These are phyloP conservation scores for Xylaria grammica DNA, from an alignment of 495 filamentous ascomycete species.

Conservation along the genomic window DNA sequence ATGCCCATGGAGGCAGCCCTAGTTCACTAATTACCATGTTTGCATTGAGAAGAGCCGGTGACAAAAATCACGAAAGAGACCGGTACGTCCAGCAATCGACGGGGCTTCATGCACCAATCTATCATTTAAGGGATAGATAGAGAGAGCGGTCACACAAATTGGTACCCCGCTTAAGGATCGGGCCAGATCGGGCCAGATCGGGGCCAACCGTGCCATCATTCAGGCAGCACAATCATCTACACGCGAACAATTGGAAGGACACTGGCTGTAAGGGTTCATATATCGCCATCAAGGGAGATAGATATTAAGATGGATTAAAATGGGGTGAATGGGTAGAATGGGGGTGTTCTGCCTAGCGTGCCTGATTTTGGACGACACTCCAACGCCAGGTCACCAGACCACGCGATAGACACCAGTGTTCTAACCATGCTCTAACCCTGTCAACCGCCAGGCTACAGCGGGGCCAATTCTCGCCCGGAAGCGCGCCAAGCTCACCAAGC, in stretches of 20 bases:
- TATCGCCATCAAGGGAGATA: background rate
- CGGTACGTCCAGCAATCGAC: background rate
- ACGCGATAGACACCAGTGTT: background rate
- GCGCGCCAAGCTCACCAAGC: background rate
- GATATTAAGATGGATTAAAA: background rate
- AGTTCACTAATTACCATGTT: background rate
- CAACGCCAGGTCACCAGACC: constrained; percentile 17
- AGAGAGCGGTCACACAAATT: background rate
- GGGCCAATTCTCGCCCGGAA: background rate
- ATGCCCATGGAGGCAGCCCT: background rate
- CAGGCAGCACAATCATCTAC: background rate
- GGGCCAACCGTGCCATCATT: background rate
- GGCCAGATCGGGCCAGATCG: background rate
- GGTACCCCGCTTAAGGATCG: background rate
- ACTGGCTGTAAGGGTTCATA: no score
- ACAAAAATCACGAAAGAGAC: background rate
- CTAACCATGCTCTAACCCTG: background rate
- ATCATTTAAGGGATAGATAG: no score
- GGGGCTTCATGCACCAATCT: background rate
- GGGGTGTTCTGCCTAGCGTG: constrained; percentile 18
- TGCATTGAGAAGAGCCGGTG: background rate
- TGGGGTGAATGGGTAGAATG: no score
- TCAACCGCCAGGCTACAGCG: constrained; percentile 16
- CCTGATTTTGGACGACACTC: background rate
- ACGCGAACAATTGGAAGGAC: background rate